phyloP scores from a whole-genome alignment of 2,329 filamentous ascomycete genomes.

The Acrocalymma vagum region DNA sequence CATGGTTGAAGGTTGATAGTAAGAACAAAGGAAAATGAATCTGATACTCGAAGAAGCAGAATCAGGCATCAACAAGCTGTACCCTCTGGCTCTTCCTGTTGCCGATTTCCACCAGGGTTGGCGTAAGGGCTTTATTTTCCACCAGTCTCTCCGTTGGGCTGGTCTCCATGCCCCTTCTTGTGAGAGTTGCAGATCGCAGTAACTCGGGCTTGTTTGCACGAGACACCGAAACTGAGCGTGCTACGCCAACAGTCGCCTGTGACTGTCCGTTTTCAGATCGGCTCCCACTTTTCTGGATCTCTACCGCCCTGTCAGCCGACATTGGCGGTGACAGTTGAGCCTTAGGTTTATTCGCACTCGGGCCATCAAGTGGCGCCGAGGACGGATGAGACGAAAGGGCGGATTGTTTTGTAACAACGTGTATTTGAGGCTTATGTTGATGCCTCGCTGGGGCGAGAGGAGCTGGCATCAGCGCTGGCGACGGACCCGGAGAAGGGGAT shows the following conservation, averaged over 20 bases:
- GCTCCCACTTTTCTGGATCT: neutral
- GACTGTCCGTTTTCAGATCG: slow-evolving; percentile 10
- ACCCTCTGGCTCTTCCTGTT: slow-evolving; percentile 46
- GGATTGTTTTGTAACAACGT: slow-evolving; percentile 35
- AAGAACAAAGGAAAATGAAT: slow-evolving; percentile 5
- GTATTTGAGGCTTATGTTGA: slow-evolving; percentile 20
- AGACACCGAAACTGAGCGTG: slow-evolving; percentile 41
- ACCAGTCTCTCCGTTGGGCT: slow-evolving; percentile 31
- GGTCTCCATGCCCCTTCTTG: slow-evolving; percentile 1
- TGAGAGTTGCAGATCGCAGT: slow-evolving; percentile 21
- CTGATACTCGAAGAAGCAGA: neutral
- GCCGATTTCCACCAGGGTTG: slow-evolving; percentile 46
- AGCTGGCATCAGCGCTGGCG: neutral
- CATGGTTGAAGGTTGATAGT: slow-evolving; percentile 2
- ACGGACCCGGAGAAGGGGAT: slow-evolving; percentile 1
- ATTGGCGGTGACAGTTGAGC: slow-evolving; percentile 26
- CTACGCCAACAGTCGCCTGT: slow-evolving; percentile 39
- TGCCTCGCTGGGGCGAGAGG: too few species aligned
- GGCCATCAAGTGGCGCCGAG: slow-evolving; percentile 33
- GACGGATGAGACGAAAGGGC: slow-evolving; percentile 39
- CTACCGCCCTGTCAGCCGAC: slow-evolving; percentile 15
- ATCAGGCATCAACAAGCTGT: slow-evolving; percentile 43
- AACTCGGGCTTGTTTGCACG: slow-evolving; percentile 33
- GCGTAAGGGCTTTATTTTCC: slow-evolving; percentile 38
- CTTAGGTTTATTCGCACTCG: slow-evolving; percentile 25